Base-by-base conservation (phyloP, 352 stramenopile genomes). In the Pythium rhizo-oryzae region DNA sequence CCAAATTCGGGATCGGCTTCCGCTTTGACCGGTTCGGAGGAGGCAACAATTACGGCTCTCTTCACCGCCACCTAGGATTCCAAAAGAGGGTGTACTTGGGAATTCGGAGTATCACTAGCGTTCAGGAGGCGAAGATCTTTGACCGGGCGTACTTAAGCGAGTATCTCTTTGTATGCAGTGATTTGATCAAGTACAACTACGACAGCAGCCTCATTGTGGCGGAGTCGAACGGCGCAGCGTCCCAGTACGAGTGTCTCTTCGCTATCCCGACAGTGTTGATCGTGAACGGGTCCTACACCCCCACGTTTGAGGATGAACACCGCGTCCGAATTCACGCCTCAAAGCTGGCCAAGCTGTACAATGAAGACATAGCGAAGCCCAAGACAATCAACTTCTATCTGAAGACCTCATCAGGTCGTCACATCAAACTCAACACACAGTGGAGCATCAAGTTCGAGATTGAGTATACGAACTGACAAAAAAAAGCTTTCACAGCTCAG, bases 151-250 rank as follows among this genome's bases (percentile, higher is more conserved):
- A 57, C 25, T 7, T 37, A 11, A 39, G 24, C 9, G 50, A 57
- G 9, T 57, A 57, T 35, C 21, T 57, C 8, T 57, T 57, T 57
- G 50, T 57, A 15, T 57, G 50, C 37, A 57, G 50, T 35, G 50
- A 57, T 57, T n/a, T 57, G 50, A 57, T 57, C 25, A 57, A 57
- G 24, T 35, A 57, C 19, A 57, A 57, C 50, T 57, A 57, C 24
- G 50, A 57, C 37, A 35, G 8, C 9, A 57, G 50, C 21, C 50
- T 57, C 50, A 57, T 57, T 23, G 50, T 57, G 9, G 7, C 50
- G 7, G 50, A 57, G 24, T 57, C 50, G 6, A 12, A 30, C 21
- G 50, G 50, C 19, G 19, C 8, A 39, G 18, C 50, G 16, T 57
- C 50, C 11, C 50, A 39, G 15, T 57, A 57, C 25, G 50, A 57